These are phyloP conservation scores for Scheffersomyces lignosus DNA, from an alignment of 805 yeast species.

Conservation along the genomic window DNA sequence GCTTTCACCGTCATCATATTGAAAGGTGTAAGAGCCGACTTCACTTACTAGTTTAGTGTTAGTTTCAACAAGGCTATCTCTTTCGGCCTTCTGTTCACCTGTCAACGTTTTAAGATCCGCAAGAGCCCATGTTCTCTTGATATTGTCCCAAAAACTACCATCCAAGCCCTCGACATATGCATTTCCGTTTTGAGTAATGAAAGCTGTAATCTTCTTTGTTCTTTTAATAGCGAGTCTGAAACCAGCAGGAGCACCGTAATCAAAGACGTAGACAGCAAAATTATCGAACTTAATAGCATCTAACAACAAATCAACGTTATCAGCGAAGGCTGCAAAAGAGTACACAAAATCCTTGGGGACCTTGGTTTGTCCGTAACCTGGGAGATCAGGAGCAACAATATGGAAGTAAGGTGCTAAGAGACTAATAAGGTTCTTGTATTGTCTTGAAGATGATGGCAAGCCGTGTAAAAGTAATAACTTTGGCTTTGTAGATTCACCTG, in stretches of 20 bases:
- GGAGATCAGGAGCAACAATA: slow-evolving; percentile 47
- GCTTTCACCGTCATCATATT: slow-evolving; percentile 31
- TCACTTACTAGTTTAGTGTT: slow-evolving; percentile 14
- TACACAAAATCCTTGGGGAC: slow-evolving; percentile 23
- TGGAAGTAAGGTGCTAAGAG: slow-evolving; percentile 34
- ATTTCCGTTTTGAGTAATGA: slow-evolving; percentile 45
- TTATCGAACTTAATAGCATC: slow-evolving; percentile 21
- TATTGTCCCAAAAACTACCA: slow-evolving; percentile 37
- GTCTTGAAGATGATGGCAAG: slow-evolving; percentile 44
- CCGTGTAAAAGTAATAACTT: slow-evolving; percentile 43
- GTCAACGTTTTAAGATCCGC: slow-evolving; percentile 8
- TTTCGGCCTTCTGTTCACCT: slow-evolving; percentile 6
- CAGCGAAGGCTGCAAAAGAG: slow-evolving; percentile 31
- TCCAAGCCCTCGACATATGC: slow-evolving; percentile 45
- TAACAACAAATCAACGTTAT: slow-evolving; percentile 29
- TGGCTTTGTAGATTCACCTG: slow-evolving; percentile 12
- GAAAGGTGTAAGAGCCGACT: slow-evolving; percentile 17
- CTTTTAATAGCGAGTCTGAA: slow-evolving; percentile 34
- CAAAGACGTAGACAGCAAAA: slow-evolving; percentile 39
- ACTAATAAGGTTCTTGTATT: slow-evolving; percentile 38
- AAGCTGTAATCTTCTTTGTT: slow-evolving; percentile 28
- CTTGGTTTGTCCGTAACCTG: slow-evolving; percentile 41
- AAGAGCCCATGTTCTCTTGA: slow-evolving; percentile 30
- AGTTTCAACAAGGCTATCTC: slow-evolving; percentile 10
- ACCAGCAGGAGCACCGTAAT: slow-evolving; percentile 47